Percentiles rank a stretch among this genome's conserved stretches.
Conservation (phyloP, 2,329 filamentous ascomycete genomes). For the Aspergillus fructus region DNA sequence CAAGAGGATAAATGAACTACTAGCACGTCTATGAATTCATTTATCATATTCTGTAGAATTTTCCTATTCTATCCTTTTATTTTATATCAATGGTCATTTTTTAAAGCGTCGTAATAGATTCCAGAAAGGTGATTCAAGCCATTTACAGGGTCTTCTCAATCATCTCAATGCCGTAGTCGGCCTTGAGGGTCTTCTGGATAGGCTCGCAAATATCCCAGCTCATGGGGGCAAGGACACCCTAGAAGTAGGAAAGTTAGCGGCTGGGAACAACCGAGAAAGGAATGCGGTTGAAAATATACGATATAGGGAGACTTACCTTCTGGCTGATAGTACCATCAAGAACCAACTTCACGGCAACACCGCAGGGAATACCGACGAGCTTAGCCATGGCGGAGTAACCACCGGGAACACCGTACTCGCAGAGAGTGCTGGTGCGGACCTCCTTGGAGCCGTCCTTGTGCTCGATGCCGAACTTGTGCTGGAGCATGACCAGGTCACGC, state of each 20-base stretch:
- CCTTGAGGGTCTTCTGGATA: constrained; percentile 74
- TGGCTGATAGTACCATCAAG: constrained; percentile 71
- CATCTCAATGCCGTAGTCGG: constrained; percentile 70
- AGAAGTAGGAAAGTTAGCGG: not conserved
- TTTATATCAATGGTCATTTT: constrained; percentile 1
- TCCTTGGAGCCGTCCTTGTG: constrained; percentile 74
- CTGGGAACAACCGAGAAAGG: too few species aligned
- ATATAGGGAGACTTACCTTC: constrained; percentile 42
- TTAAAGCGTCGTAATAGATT: constrained; percentile 5
- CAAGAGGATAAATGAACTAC: not conserved
- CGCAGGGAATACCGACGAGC: constrained; percentile 74
- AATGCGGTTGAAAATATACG: not conserved
- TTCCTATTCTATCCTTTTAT: constrained; percentile 8
- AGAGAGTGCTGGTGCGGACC: constrained; percentile 76
- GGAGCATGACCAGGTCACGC: constrained; percentile 74
- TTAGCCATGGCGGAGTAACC: constrained; percentile 84
- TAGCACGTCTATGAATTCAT: not conserved
- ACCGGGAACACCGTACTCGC: constrained; percentile 76
- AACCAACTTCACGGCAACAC: constrained; percentile 74
- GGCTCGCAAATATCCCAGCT: constrained; percentile 68
- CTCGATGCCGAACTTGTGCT: constrained; percentile 73
- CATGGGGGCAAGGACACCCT: constrained; percentile 75
- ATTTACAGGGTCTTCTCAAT: constrained; percentile 61
- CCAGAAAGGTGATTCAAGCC: not conserved
- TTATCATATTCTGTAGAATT: not conserved